phyloP scores from a whole-genome alignment of 768 basidiomycete species.

The Serendipita indica region DNA sequence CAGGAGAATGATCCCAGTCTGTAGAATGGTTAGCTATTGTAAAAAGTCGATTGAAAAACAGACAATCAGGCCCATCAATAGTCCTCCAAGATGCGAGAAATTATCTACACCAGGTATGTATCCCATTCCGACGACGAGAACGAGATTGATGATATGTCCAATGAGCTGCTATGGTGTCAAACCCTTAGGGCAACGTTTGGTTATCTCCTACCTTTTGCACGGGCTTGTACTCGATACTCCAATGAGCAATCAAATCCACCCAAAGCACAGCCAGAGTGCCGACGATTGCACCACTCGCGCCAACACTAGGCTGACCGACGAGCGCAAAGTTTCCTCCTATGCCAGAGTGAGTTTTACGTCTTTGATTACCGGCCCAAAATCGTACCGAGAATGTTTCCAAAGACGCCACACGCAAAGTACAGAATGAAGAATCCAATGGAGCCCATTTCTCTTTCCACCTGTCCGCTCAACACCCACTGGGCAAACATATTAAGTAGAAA shows the following conservation, averaged over 20 bases:
- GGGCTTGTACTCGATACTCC: slow-evolving; percentile 77
- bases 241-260: slow-evolving; percentile 85
- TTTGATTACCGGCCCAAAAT: background rate
- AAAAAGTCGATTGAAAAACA: slow-evolving; percentile 1
- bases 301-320: slow-evolving; percentile 75
- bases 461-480: slow-evolving; percentile 63
- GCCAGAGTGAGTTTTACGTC: slow-evolving; percentile 27
- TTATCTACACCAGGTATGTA: slow-evolving; percentile 62
- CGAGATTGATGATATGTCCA: slow-evolving; percentile 74
- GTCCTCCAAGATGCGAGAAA: slow-evolving; percentile 27
- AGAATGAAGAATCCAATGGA: slow-evolving; percentile 70
- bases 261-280: slow-evolving; percentile 72
- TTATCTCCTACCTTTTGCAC: slow-evolving; percentile 59
- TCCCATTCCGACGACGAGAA: slow-evolving; percentile 52
- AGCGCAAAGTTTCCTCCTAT: slow-evolving; percentile 88
- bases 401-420: slow-evolving; percentile 84
- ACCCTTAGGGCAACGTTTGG: background rate
- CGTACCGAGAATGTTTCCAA: slow-evolving; percentile 32
- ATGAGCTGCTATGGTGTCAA: slow-evolving; percentile 38
- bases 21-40: slow-evolving; percentile 35
- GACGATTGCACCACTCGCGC: slow-evolving; percentile 88
- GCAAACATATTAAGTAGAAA: slow-evolving; percentile 80
- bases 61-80: background rate
- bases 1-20: slow-evolving; percentile 76
- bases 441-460: slow-evolving; percentile 88